These are phyloP conservation scores for Cytospora mali DNA, from an alignment of 2,329 filamentous ascomycete species.

Conservation along the genomic window DNA sequence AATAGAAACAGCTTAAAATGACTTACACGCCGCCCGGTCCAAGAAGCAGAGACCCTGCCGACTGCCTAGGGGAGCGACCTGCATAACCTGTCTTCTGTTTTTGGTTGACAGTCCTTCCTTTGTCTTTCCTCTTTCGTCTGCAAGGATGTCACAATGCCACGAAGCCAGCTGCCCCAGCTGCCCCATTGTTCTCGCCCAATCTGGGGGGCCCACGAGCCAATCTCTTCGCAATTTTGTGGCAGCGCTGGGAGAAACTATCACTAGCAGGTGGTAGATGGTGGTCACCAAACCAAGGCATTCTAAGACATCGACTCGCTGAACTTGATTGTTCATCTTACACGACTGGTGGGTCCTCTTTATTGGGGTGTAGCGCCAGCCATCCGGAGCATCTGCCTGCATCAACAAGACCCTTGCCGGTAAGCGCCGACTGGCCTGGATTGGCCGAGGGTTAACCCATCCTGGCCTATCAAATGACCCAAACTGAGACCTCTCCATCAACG, in stretches of 20 bases:
- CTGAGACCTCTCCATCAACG: slow-evolving; percentile 40
- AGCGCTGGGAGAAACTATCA: slow-evolving; percentile 34
- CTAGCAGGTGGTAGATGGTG: slow-evolving; percentile 26
- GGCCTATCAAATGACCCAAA: slow-evolving; percentile 47
- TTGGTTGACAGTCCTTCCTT: slow-evolving; percentile 11
- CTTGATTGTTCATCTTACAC: slow-evolving; percentile 46
- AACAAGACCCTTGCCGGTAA: slow-evolving; percentile 46
- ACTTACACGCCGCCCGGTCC: slow-evolving; percentile 20
- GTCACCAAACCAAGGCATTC: slow-evolving; percentile 44
- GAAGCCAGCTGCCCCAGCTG: slow-evolving; percentile 22
- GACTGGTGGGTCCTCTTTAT: slow-evolving; percentile 44
- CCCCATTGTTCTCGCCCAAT: slow-evolving; percentile 37
- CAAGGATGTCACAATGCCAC: slow-evolving; percentile 19
- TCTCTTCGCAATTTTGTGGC: slow-evolving; percentile 44
- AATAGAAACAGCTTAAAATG: slow-evolving; percentile 32
- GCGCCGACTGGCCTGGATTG: slow-evolving; percentile 55
- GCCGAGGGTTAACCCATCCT: slow-evolving; percentile 40
- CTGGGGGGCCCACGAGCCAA: slow-evolving; percentile 46
- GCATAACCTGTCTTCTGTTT: slow-evolving; percentile 15
- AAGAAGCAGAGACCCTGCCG: slow-evolving; percentile 21
- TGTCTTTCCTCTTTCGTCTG: slow-evolving; percentile 3
- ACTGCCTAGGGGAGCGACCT: slow-evolving; percentile 13
- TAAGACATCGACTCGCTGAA: slow-evolving; percentile 52
- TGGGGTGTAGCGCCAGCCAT: slow-evolving; percentile 49
- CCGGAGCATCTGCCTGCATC: slow-evolving; percentile 38